Conservation (phyloP, 2,329 filamentous ascomycete species). For the Fusarium caatingaense region DNA sequence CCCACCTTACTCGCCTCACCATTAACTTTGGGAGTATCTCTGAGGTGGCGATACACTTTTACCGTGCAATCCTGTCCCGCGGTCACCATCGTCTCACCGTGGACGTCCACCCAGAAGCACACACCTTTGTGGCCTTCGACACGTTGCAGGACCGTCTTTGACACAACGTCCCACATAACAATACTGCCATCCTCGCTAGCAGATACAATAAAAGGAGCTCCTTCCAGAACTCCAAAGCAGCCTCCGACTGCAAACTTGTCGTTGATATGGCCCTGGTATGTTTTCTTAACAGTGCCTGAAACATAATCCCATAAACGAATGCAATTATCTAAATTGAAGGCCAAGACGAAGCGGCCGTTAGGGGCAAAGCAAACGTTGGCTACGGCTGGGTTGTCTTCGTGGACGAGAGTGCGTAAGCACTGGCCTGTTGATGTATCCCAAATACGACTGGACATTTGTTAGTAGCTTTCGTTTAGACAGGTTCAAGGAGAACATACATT, state of each 20-base stretch:
- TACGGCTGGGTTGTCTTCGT: conserved; percentile 94
- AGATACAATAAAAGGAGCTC: conserved; percentile 74
- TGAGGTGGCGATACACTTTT: conserved; percentile 58
- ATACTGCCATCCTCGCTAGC: conserved; percentile 90
- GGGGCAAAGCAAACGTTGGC: conserved; percentile 91
- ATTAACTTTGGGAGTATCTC: conserved; percentile 33
- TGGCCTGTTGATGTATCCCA: conserved; percentile 98
- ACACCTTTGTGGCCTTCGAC: conserved; percentile 65
- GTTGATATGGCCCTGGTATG: conserved; percentile 93
- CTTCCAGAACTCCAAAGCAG: conserved; percentile 74
- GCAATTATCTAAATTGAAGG: conserved; percentile 90
- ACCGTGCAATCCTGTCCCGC: conserved; percentile 67
- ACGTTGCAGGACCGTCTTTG: conserved; percentile 83
- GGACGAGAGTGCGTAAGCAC: conserved; percentile 92
- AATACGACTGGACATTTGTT: conserved; percentile 69
- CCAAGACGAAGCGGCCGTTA: conserved; percentile 92
- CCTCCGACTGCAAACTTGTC: conserved; percentile 85
- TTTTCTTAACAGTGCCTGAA: conserved; percentile 91
- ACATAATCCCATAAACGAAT: conserved; percentile 96
- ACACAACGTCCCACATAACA: conserved; percentile 89
- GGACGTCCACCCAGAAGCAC: conserved; percentile 74
- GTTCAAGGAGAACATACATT: conserved; percentile 66
- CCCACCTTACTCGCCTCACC: conserved; percentile 17
- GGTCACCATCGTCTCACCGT: conserved; percentile 67
- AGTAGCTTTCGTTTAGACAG: conserved; percentile 14